These are phyloP conservation scores for Yarrowia sp. DNA, from an alignment of 805 yeast genomes.

Conservation along the genomic window DNA sequence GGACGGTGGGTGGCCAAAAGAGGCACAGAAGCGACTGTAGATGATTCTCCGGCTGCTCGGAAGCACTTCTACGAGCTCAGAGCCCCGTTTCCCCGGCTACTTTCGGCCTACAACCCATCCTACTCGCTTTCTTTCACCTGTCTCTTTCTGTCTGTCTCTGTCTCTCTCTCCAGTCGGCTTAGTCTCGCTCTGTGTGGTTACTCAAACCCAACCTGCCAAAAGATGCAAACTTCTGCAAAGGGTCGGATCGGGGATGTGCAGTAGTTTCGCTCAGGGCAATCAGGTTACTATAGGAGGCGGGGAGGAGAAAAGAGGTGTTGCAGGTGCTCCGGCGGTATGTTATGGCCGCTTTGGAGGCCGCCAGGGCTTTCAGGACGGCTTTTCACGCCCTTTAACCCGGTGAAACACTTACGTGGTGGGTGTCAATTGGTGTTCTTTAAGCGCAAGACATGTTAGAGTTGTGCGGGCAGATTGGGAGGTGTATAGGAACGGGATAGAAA, in stretches of 20 bases:
- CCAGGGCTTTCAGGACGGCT: not conserved
- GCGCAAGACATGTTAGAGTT: conserved; percentile 36
- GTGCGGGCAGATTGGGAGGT: conserved; percentile 27
- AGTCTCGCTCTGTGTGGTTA: conserved; percentile 13
- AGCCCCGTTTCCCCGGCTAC: too few relatives aligned
- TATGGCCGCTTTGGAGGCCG: not conserved
- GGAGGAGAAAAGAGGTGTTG: not conserved
- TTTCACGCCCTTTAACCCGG: not conserved
- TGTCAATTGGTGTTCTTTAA: conserved; percentile 31
- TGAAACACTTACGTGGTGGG: conserved; percentile 17
- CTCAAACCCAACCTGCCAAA: conserved; percentile 29
- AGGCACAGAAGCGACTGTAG: too few relatives aligned
- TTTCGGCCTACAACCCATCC: too few relatives aligned
- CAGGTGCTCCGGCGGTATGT: not conserved
- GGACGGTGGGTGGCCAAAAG: too few relatives aligned
- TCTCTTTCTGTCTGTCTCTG: not conserved
- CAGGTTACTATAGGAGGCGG: conserved; percentile 1
- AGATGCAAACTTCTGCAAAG: conserved; percentile 33
- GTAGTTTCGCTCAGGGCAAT: conserved; percentile 10
- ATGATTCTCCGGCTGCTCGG: too few relatives aligned
- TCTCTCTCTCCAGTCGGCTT: not conserved
- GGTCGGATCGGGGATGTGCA: conserved; percentile 38
- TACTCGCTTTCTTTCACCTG: too few relatives aligned
- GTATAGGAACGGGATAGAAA: not conserved
- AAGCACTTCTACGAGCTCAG: too few relatives aligned